These are phyloP conservation scores for Monosporozyma solicola DNA, from an alignment of 805 yeast genomes.

Conservation along the genomic window DNA sequence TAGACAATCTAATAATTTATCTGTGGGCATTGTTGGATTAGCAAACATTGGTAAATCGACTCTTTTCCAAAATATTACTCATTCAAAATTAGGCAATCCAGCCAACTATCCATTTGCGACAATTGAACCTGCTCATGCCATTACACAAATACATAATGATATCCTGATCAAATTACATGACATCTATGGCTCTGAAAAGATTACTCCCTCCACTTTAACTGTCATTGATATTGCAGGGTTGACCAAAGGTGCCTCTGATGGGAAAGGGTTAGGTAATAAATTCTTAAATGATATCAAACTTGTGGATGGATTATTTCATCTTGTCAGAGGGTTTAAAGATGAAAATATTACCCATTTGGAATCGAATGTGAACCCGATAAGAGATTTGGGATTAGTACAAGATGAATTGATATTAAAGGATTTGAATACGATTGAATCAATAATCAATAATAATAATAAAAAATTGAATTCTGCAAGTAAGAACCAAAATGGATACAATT, in stretches of 20 bases:
- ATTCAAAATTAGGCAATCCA: slow-evolving; percentile 88
- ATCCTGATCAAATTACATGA: slow-evolving; percentile 47
- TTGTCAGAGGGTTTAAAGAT: slow-evolving; percentile 67
- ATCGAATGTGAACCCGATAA: slow-evolving; percentile 60
- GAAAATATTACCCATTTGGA: slow-evolving; percentile 72
- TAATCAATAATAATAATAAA: slow-evolving; percentile 33
- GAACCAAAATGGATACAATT: slow-evolving; percentile 31
- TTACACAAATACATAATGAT: slow-evolving; percentile 60
- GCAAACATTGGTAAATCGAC: slow-evolving; percentile 96
- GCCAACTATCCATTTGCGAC: slow-evolving; percentile 98
- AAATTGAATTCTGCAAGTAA: slow-evolving; percentile 8
- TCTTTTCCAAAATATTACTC: slow-evolving; percentile 93
- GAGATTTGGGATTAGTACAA: slow-evolving; percentile 66
- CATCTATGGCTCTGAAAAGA: slow-evolving; percentile 52
- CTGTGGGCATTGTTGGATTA: slow-evolving; percentile 89
- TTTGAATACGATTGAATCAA: slow-evolving; percentile 56
- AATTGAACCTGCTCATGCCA: slow-evolving; percentile 66
- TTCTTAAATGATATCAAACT: slow-evolving; percentile 69
- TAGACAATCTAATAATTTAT: slow-evolving; percentile 61
- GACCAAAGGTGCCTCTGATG: slow-evolving; percentile 73
- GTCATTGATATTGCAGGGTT: slow-evolving; percentile 77
- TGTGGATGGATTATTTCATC: slow-evolving; percentile 75
- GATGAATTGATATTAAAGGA: slow-evolving; percentile 74
- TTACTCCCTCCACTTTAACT: slow-evolving; percentile 60
- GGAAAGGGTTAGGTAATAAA: slow-evolving; percentile 78